Percentiles rank a stretch among this genome's conserved stretches.
These are phyloP conservation scores for Coriolopsis trogii DNA, from an alignment of 1,284 basidiomycete species.

Conservation along the genomic window DNA sequence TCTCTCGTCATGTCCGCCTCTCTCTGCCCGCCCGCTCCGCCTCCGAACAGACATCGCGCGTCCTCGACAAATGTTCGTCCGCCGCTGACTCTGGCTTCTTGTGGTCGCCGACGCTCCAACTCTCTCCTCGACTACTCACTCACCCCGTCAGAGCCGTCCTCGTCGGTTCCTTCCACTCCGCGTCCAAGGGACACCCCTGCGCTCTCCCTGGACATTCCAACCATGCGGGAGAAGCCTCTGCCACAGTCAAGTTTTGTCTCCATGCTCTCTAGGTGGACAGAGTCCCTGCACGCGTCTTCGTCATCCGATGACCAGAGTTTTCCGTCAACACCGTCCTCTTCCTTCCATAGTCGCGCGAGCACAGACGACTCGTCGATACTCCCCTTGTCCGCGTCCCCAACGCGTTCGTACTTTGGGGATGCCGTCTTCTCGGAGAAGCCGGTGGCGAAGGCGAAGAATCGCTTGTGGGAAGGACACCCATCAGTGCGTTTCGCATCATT, in stretches of 20 bases:
- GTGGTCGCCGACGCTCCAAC: slow-evolving; percentile 55
- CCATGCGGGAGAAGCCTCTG: slow-evolving; percentile 2
- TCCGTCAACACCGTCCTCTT: slow-evolving; percentile 50
- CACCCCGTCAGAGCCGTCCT: slow-evolving; percentile 27
- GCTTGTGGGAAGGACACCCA: slow-evolving; percentile 45
- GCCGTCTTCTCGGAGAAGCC: slow-evolving; percentile 43
- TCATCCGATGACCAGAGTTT: slow-evolving; percentile 28
- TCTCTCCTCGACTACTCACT: slow-evolving; percentile 39
- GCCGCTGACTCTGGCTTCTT: slow-evolving; percentile 51
- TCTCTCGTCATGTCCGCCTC: slow-evolving; percentile 22
- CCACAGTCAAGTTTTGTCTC: slow-evolving; percentile 33
- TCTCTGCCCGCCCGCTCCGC: slow-evolving; percentile 36
- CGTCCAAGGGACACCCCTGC: slow-evolving; percentile 19
- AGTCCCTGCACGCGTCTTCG: slow-evolving; percentile 50
- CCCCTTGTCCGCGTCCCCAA: slow-evolving; percentile 68
- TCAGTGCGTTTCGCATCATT: slow-evolving; percentile 44
- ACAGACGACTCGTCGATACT: slow-evolving; percentile 56
- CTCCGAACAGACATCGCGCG: slow-evolving; percentile 52
- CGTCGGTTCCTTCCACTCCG: slow-evolving; percentile 25
- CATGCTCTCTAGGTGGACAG: slow-evolving; percentile 51
- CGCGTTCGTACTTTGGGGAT: slow-evolving; percentile 53
- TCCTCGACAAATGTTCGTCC: slow-evolving; percentile 65
- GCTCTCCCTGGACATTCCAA: slow-evolving; percentile 51
- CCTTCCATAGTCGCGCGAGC: slow-evolving; percentile 45
- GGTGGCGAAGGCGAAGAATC: slow-evolving; percentile 31